Evolutionary conservation across 2,329 filamentous ascomycete genomes (phyloP).

Genomic region (Fusarium fujikuroi): DNA sequence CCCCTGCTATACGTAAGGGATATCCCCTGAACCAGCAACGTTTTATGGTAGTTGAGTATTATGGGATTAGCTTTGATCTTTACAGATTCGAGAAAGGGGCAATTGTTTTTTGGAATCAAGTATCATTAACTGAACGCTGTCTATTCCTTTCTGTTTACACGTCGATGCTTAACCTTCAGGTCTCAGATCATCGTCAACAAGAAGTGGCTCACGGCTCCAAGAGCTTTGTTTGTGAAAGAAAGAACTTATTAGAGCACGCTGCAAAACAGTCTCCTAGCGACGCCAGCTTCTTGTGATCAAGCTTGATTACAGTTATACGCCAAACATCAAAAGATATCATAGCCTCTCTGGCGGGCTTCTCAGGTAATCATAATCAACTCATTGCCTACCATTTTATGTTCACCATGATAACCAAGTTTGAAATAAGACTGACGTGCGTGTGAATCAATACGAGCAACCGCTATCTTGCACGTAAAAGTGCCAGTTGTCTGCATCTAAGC

Average conservation of each 20-base stretch:
- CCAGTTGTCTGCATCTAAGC: constrained; percentile 52
- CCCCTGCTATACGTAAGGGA: neutral
- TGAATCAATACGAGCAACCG: constrained; percentile 50
- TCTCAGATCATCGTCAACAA: constrained; percentile 48
- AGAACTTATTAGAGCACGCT: constrained; percentile 44
- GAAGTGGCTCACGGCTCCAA: constrained; percentile 51
- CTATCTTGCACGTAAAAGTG: constrained; percentile 52
- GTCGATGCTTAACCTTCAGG: constrained; percentile 26
- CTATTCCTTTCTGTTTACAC: neutral
- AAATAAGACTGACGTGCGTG: constrained; percentile 51
- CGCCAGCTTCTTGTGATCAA: constrained; percentile 55
- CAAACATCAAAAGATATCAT: constrained; percentile 42
- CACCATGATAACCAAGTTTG: constrained; percentile 51
- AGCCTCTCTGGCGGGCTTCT: constrained; percentile 47
- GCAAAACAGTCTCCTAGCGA: constrained; percentile 46
- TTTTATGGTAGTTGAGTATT: neutral
- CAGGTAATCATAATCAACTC: constrained; percentile 50
- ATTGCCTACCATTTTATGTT: constrained; percentile 62
- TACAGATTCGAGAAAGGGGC: neutral
- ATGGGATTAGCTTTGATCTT: neutral
- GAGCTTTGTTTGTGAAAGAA: constrained; percentile 51
- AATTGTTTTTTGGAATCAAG: neutral
- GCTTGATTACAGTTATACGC: constrained; percentile 50
- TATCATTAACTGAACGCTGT: neutral
- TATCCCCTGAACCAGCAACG: constrained; percentile 7